phyloP scores from a whole-genome alignment of 345 rosid species.

The Euphorbia pulcherrima region DNA sequence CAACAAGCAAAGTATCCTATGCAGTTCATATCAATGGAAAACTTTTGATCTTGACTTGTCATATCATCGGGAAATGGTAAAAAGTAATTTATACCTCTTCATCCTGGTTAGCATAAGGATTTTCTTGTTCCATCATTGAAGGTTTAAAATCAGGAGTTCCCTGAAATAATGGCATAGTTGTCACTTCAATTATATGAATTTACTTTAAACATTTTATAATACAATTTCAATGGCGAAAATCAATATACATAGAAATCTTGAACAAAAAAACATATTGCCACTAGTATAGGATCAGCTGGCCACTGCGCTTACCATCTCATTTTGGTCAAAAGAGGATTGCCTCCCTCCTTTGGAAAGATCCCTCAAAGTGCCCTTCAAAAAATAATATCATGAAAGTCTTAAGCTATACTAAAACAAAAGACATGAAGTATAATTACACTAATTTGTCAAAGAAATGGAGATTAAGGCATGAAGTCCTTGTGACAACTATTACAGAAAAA shows the following conservation, averaged over 20 bases:
- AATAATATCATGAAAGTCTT: background rate
- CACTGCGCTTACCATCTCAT: constrained; percentile 35
- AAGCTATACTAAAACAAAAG: constrained; percentile 15
- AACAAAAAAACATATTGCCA: background rate
- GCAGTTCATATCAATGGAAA: background rate
- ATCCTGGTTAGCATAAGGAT: constrained; percentile 28
- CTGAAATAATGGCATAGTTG: constrained; percentile 17
- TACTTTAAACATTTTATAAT: background rate
- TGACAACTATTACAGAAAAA: background rate
- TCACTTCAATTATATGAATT: constrained; percentile 5
- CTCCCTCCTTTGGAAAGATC: constrained; percentile 44
- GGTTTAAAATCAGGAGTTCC: constrained; percentile 41
- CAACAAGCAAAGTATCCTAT: background rate
- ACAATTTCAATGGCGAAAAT: constrained; percentile 6
- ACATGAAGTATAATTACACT: background rate
- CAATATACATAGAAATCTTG: background rate
- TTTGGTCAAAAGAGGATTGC: constrained; percentile 26
- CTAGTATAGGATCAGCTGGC: background rate
- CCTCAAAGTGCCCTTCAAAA: constrained; percentile 46
- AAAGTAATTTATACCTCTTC: constrained; percentile 35
- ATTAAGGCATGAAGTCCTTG: background rate
- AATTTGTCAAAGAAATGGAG: background rate
- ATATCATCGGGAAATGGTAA: background rate
- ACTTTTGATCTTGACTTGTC: background rate
- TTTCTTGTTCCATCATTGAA: constrained; percentile 30